phyloP scores from a whole-genome alignment of 1,284 basidiomycete genomes.

The Apiotrichum sp. region DNA sequence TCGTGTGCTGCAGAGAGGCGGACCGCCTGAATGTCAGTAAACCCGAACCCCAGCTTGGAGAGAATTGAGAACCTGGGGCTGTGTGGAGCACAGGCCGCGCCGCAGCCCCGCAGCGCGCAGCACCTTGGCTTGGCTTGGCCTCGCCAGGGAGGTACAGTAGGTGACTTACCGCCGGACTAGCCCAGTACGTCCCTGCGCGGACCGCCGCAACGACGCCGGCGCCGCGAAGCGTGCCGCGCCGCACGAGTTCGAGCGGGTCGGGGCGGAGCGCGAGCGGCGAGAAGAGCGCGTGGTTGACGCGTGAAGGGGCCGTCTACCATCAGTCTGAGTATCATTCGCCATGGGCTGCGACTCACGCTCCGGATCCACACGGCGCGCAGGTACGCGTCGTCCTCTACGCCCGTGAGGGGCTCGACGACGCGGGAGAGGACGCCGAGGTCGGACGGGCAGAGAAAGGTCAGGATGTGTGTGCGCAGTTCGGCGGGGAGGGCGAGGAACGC shows the following conservation, averaged over 20 bases:
- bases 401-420: slow-evolving; percentile 15
- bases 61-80: too few species aligned
- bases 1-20: slow-evolving; percentile 20
- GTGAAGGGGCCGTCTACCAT: slow-evolving; percentile 18
- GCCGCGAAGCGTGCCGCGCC: slow-evolving; percentile 22
- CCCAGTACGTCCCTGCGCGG: slow-evolving; percentile 18
- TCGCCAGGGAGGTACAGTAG: not conserved
- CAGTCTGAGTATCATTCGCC: not conserved
- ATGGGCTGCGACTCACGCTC: slow-evolving; percentile 8
- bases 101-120: too few species aligned
- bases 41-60: too few species aligned
- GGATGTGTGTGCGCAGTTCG: slow-evolving; percentile 23
- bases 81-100: too few species aligned
- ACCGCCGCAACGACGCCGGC: slow-evolving; percentile 19
- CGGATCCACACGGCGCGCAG: slow-evolving; percentile 19
- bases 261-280: slow-evolving; percentile 18
- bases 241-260: slow-evolving; percentile 21
- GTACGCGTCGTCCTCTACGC: slow-evolving; percentile 21
- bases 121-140: too few species aligned
- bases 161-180: slow-evolving; percentile 15
- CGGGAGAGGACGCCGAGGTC: slow-evolving; percentile 24
- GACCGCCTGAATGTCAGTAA: slow-evolving; percentile 17
- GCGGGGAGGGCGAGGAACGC: slow-evolving; percentile 18
- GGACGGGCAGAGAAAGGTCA: slow-evolving; percentile 22
- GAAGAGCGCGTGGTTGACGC: slow-evolving; percentile 18